These are phyloP conservation scores for Lactarius sp. DNA, from an alignment of 768 basidiomycete genomes.

Conservation along the genomic window DNA sequence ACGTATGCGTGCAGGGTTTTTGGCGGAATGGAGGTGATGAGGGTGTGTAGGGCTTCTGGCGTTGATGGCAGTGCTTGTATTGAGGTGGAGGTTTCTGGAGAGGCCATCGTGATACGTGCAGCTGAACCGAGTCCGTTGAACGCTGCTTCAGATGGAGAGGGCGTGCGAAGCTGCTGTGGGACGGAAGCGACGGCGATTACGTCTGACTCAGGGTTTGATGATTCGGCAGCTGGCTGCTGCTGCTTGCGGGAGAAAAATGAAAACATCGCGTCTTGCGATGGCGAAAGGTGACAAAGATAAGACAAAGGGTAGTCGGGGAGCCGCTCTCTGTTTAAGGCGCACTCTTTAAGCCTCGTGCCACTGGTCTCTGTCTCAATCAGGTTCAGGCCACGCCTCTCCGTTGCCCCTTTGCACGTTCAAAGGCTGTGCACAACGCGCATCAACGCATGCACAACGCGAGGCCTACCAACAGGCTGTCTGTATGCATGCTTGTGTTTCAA, in stretches of 20 bases:
- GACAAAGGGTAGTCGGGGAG: not conserved
- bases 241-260: constrained; percentile 20
- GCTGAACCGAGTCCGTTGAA: constrained; percentile 19
- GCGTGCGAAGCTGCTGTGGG: constrained; percentile 44
- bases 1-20: constrained; percentile 62
- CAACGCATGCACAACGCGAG: constrained; percentile 18
- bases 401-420: not conserved
- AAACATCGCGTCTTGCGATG: constrained; percentile 18
- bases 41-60: constrained; percentile 41
- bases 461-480: not conserved
- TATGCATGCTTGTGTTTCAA: constrained; percentile 2
- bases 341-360: not conserved
- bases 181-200: constrained; percentile 10
- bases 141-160: constrained; percentile 44
- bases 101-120: constrained; percentile 26
- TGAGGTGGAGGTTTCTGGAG: constrained; percentile 31
- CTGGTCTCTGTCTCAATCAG: not conserved
- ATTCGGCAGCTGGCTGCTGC: constrained; percentile 8
- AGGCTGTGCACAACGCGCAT: constrained; percentile 15
- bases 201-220: not conserved
- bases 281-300: constrained; percentile 13
- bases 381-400: not conserved
- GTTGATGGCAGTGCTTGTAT: constrained; percentile 24
- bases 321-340: not conserved
- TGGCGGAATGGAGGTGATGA: constrained; percentile 57